Percentiles rank a stretch among this genome's conserved stretches.
phyloP scores from a whole-genome alignment of 2,329 filamentous ascomycete species.

The Fusarium euwallaceae region DNA sequence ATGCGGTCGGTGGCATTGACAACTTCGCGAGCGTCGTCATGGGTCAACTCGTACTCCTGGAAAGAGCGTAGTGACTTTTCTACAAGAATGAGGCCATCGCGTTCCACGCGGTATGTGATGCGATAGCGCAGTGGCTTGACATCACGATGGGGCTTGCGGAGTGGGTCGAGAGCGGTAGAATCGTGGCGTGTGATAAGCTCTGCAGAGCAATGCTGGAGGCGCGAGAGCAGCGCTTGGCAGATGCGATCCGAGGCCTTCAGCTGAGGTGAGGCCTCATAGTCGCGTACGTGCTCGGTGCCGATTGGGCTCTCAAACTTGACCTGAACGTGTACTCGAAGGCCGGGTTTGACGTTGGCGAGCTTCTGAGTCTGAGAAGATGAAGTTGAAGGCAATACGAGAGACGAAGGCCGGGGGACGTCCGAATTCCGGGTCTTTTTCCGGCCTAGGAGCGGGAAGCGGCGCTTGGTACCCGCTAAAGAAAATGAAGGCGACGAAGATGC shows the following conservation, averaged over 20 bases:
- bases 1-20: conserved; percentile 64
- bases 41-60: conserved; percentile 61
- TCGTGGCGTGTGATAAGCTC: conserved; percentile 68
- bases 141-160: conserved; percentile 49
- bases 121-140: conserved; percentile 63
- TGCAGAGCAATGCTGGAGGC: conserved; percentile 64
- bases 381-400: conserved; percentile 27
- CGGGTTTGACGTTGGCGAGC: conserved; percentile 35
- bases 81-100: conserved; percentile 57
- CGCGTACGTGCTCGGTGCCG: conserved; percentile 58
- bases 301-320: conserved; percentile 62
- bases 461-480: conserved; percentile 45
- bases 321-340: conserved; percentile 58
- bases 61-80: conserved; percentile 64
- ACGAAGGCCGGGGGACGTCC: conserved; percentile 39
- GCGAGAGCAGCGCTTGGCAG: conserved; percentile 62
- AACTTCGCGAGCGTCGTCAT: conserved; percentile 60
- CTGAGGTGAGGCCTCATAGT: conserved; percentile 61
- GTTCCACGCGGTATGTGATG: conserved; percentile 61
- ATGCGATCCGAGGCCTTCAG: conserved; percentile 61
- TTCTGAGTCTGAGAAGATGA: conserved; percentile 22
- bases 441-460: conserved; percentile 50
- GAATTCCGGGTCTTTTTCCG: conserved; percentile 45
- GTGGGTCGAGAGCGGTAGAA: conserved; percentile 59
- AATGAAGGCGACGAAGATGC: conserved; percentile 39